Evolutionary conservation across 2,329 filamentous ascomycete species (phyloP).

Genomic region (Phyllosticta ampelicida): DNA sequence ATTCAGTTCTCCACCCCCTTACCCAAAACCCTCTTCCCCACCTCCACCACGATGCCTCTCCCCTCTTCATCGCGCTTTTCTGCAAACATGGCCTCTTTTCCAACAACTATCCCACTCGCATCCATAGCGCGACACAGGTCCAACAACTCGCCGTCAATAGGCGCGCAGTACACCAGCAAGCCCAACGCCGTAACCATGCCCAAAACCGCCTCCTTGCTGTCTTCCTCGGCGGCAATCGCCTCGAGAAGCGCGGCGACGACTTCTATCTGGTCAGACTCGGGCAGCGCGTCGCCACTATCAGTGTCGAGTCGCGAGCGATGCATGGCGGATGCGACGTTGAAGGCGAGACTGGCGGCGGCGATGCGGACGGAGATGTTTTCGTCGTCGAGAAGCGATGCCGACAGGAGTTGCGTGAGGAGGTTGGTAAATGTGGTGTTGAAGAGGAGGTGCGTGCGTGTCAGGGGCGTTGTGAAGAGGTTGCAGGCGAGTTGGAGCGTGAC

Average conservation of each 20-base stretch:
- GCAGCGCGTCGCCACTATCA: slow-evolving; percentile 39
- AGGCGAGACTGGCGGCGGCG: slow-evolving; percentile 70
- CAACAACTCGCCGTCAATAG: slow-evolving; percentile 60
- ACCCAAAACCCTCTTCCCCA: slow-evolving; percentile 5
- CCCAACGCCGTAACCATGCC: slow-evolving; percentile 69
- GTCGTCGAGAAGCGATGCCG: slow-evolving; percentile 68
- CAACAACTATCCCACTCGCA: slow-evolving; percentile 32
- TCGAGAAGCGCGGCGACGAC: slow-evolving; percentile 72
- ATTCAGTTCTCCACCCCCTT: slow-evolving; percentile 7
- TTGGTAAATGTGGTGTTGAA: slow-evolving; percentile 34
- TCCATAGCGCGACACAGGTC: slow-evolving; percentile 73
- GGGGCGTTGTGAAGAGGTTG: slow-evolving; percentile 68
- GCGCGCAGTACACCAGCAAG: slow-evolving; percentile 60
- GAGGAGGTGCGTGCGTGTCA: slow-evolving; percentile 58
- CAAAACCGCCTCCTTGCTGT: slow-evolving; percentile 57
- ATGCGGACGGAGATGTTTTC: slow-evolving; percentile 64
- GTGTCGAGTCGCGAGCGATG: slow-evolving; percentile 49
- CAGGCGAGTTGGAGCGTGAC: slow-evolving; percentile 75
- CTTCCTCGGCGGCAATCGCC: slow-evolving; percentile 45
- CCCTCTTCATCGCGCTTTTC: neutral
- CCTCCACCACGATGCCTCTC: slow-evolving; percentile 1
- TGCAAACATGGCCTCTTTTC: slow-evolving; percentile 1
- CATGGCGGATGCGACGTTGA: slow-evolving; percentile 67
- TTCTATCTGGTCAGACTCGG: slow-evolving; percentile 66
- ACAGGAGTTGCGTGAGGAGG: slow-evolving; percentile 56